phyloP scores from a whole-genome alignment of 768 basidiomycete genomes.

The Astraeus odoratus region DNA sequence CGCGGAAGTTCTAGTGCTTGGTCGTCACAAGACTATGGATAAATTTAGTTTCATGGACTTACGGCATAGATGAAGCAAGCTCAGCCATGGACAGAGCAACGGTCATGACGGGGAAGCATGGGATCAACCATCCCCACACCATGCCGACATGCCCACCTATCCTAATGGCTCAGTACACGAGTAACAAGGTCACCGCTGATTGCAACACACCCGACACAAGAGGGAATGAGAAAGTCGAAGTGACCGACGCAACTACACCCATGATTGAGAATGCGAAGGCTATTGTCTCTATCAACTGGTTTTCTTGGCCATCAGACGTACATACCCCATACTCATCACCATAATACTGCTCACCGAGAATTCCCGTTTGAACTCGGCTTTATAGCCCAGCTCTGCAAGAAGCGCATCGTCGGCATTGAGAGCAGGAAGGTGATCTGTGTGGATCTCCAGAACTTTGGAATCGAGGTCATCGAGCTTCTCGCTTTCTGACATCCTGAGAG shows the following conservation, averaged over 20 bases:
- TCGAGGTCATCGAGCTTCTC: slow-evolving; percentile 13
- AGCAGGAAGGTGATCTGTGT: slow-evolving; percentile 13
- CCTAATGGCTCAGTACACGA: background rate
- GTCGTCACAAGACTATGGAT: background rate
- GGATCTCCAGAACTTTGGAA: slow-evolving; percentile 7
- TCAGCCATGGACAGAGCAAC: slow-evolving; percentile 72
- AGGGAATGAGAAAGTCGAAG: slow-evolving; percentile 60
- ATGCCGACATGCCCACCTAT: slow-evolving; percentile 71
- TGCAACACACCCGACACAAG: slow-evolving; percentile 46
- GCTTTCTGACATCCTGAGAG: slow-evolving; percentile 13
- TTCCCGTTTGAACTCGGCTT: slow-evolving; percentile 65
- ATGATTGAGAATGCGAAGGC: slow-evolving; percentile 66
- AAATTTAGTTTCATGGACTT: slow-evolving; percentile 20
- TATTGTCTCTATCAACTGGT: slow-evolving; percentile 51
- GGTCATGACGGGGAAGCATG: slow-evolving; percentile 57
- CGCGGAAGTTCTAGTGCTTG: slow-evolving; percentile 54
- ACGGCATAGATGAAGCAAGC: slow-evolving; percentile 72
- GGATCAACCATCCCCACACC: slow-evolving; percentile 74
- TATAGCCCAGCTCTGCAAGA: slow-evolving; percentile 65
- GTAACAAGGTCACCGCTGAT: background rate
- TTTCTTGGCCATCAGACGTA: slow-evolving; percentile 1
- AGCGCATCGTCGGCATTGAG: slow-evolving; percentile 45
- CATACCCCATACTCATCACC: background rate
- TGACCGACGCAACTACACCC: slow-evolving; percentile 65
- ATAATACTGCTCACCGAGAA: slow-evolving; percentile 47